Percentiles rank a stretch among this genome's conserved stretches.
Evolutionary conservation across 23 red algal species (phyloP).

Genomic region (Gracilaria caudata): DNA sequence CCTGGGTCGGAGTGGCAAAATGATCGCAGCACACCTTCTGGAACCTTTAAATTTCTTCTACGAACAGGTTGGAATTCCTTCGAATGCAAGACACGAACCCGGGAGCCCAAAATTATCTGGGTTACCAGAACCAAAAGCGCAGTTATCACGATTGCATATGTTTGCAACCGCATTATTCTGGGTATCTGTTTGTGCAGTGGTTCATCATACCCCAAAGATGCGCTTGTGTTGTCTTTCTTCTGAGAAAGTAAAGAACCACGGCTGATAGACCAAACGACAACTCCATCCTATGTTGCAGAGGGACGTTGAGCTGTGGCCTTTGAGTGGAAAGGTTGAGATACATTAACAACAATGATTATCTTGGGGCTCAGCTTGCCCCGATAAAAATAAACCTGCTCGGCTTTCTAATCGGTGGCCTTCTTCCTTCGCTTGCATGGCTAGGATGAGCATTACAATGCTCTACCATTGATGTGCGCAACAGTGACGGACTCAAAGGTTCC

Average conservation of each 20-base stretch:
- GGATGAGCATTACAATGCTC: too few species aligned
- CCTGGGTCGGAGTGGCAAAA: constrained; percentile 55
- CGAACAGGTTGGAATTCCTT: background rate
- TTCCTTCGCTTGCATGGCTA: too few species aligned
- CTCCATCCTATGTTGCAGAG: background rate
- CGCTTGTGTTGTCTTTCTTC: background rate
- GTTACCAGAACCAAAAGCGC: background rate
- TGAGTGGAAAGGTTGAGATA: background rate
- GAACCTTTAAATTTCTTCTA: background rate
- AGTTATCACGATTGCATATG: background rate
- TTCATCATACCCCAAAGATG: background rate
- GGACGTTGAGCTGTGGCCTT: background rate
- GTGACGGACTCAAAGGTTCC: too few species aligned
- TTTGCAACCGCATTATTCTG: background rate
- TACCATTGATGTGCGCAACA: too few species aligned
- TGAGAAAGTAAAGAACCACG: background rate
- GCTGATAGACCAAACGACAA: background rate
- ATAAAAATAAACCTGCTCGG: background rate
- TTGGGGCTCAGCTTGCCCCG: background rate
- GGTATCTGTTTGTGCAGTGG: background rate
- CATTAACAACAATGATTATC: background rate
- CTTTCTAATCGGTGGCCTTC: too few species aligned
- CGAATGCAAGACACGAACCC: background rate
- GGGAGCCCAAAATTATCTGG: background rate
- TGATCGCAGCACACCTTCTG: background rate